Conservation (phyloP, 805 yeast genomes). For the Saccharomycopsis lassenensis region DNA sequence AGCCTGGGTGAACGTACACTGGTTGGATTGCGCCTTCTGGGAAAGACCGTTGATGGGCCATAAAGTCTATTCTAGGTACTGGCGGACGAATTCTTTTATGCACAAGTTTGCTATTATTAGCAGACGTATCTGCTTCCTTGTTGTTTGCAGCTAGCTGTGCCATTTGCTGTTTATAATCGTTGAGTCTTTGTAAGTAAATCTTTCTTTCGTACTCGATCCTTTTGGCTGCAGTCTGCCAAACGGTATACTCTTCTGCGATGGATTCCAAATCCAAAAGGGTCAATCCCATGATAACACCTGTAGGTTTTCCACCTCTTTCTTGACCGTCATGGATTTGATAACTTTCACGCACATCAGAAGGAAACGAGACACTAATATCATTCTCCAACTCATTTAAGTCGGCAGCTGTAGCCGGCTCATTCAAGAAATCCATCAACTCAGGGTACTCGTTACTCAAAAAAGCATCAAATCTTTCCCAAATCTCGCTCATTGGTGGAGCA, state of each 20-base stretch:
- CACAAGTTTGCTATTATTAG: constrained; percentile 6
- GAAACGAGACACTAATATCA: constrained; percentile 66
- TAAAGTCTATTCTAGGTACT: constrained; percentile 24
- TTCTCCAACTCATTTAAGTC: constrained; percentile 79
- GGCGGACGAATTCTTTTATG: constrained; percentile 16
- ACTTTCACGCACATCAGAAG: constrained; percentile 75
- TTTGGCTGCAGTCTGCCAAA: constrained; percentile 72
- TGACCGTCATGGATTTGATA: constrained; percentile 86
- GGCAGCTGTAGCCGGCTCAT: constrained; percentile 67
- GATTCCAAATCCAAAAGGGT: constrained; percentile 73
- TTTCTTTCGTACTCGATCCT: constrained; percentile 24
- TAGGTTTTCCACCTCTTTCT: constrained; percentile 46
- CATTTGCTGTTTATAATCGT: constrained; percentile 16
- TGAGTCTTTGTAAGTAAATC: constrained; percentile 17
- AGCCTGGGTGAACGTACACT: constrained; percentile 73
- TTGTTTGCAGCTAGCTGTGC: constrained; percentile 21
- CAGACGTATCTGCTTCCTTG: too few relatives aligned
- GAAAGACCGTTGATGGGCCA: constrained; percentile 42
- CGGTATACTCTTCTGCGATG: constrained; percentile 66
- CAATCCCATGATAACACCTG: constrained; percentile 73
- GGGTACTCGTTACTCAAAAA: constrained; percentile 50
- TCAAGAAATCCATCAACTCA: constrained; percentile 69
- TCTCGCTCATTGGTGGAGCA: constrained; percentile 13
- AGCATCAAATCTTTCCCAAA: constrained; percentile 18
- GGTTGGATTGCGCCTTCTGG: constrained; percentile 70